Percentiles rank a stretch among this genome's conserved stretches.
Evolutionary conservation across 371 early-diverging fungal species (phyloP).

Genomic region (Apophysomyces ossiformis): DNA sequence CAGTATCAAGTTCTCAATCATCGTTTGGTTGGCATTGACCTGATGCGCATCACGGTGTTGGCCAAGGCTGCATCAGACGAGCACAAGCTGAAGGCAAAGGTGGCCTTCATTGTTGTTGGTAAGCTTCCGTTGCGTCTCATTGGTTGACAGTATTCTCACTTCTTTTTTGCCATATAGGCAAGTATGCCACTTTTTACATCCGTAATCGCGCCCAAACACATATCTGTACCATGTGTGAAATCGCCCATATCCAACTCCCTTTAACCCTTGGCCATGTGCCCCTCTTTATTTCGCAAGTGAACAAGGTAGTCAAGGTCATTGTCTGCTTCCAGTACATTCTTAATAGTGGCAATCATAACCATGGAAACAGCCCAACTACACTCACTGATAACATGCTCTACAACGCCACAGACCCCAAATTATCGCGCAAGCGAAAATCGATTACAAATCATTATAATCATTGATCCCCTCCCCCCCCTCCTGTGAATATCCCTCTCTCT

Average conservation of each 20-base stretch:
- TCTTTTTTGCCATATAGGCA: conserved; percentile 24
- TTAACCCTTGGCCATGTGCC: conserved; percentile 21
- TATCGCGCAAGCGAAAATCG: conserved; percentile 23
- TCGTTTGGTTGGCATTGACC: conserved; percentile 18
- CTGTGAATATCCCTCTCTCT: conserved; percentile 3
- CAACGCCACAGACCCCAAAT: conserved; percentile 11
- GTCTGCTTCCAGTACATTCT: conserved; percentile 25
- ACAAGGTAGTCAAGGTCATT: conserved; percentile 24
- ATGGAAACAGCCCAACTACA: conserved; percentile 19
- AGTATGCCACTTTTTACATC: conserved; percentile 31
- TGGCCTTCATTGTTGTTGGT: conserved; percentile 19
- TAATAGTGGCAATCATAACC: conserved; percentile 21
- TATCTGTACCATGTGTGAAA: conserved; percentile 31
- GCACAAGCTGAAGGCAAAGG: conserved; percentile 21
- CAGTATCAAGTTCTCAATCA: conserved; percentile 30
- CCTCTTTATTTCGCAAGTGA: conserved; percentile 25
- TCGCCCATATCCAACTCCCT: conserved; percentile 25
- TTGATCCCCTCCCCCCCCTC: conserved; percentile 9
- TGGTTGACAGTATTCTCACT: conserved; percentile 14
- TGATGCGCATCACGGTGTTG: conserved; percentile 24
- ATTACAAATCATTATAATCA: conserved; percentile 18
- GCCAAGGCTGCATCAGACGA: conserved; percentile 26
- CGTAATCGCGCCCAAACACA: conserved; percentile 20
- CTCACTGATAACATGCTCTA: conserved; percentile 18
- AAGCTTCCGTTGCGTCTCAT: conserved; percentile 18